Conservation (phyloP, 2,329 filamentous ascomycete genomes). For the Cephalotrichum gorgonifer region DNA sequence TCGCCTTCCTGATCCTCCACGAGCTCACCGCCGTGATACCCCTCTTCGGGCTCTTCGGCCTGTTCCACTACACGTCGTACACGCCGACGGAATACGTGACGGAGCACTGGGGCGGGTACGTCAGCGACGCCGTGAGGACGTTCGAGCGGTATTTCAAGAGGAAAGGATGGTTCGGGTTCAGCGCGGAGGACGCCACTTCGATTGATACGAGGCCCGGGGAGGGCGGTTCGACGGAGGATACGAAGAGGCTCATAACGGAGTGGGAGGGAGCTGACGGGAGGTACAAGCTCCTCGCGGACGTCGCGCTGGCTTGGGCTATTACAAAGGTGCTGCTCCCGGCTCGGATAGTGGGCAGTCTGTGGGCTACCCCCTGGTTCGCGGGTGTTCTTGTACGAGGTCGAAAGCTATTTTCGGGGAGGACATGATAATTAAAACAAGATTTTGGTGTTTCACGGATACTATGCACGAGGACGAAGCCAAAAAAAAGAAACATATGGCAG, state of each 20-base stretch:
- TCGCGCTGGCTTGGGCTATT: constrained; percentile 83
- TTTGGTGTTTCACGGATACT: background rate
- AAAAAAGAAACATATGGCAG: background rate
- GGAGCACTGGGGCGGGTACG: constrained; percentile 36
- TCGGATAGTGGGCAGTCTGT: constrained; percentile 68
- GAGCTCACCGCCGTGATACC: constrained; percentile 83
- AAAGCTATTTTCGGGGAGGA: constrained; percentile 13
- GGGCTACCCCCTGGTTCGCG: constrained; percentile 90
- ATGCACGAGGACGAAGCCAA: background rate
- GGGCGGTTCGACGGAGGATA: constrained; percentile 19
- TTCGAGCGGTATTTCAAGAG: constrained; percentile 69
- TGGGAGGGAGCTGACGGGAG: constrained; percentile 30
- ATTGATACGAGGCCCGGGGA: constrained; percentile 3
- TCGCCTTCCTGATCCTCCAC: constrained; percentile 81
- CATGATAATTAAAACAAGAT: background rate
- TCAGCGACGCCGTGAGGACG: constrained; percentile 54
- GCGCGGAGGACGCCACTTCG: constrained; percentile 16
- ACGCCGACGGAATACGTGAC: constrained; percentile 49
- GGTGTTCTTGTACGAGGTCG: constrained; percentile 41
- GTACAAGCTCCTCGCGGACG: constrained; percentile 51
- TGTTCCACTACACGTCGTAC: constrained; percentile 73
- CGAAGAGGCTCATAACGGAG: constrained; percentile 20
- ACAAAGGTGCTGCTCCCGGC: constrained; percentile 77
- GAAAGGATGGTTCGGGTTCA: constrained; percentile 73
- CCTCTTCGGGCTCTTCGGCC: constrained; percentile 59